Evolutionary conservation across 441 rosid genomes (phyloP), one percentile per base, ranked within the genome.

Genomic region (Corymbia citriodora): DNA sequence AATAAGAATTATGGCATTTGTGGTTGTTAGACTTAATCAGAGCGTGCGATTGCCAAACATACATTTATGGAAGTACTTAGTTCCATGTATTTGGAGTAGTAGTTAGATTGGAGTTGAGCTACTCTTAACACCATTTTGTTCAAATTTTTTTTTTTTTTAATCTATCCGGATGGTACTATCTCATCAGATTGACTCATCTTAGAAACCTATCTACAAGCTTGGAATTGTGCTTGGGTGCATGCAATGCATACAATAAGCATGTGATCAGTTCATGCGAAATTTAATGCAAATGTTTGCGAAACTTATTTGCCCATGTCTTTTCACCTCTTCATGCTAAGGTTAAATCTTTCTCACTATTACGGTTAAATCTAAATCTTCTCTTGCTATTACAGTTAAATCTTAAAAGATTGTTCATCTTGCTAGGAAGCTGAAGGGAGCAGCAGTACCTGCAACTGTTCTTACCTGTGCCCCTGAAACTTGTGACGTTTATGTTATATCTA

Each of bases 381-480:
- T 12, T 10, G 12, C 16, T 74, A 19, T 40, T 23, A 74, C 1
- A 1, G 16, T 74, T 40, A 79, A 79, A 45, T 79, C n/a, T 13
- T 79, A 45, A 79, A 23, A 23, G 23, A 7, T 48, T 55, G 49
- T 88, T 88, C 45, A 31, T 83, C 49, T 87, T 40, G 89, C 53
- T 88, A 95, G 98, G 96, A 95, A 91, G 92, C 89, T 92, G 81
- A 95, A 89, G 90, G 97, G 95, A 89, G 94, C 93, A 74, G 95
- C 95, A 63, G 90, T 95, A 88, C 97, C 98, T 49, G 92, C 89
- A 87, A 93, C 92, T 50, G 95, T 96, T 82, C 90, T 95, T 61
- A 95, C 91, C 90, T 91, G 86, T 92, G 93, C 97, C 90, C 96
- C 97, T 55, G 92, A 90, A 33, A 68, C 93, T 48, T 96, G 97